Evolutionary conservation across 2,329 filamentous ascomycete genomes (phyloP).

Genomic region (Colletotrichum tanaceti): DNA sequence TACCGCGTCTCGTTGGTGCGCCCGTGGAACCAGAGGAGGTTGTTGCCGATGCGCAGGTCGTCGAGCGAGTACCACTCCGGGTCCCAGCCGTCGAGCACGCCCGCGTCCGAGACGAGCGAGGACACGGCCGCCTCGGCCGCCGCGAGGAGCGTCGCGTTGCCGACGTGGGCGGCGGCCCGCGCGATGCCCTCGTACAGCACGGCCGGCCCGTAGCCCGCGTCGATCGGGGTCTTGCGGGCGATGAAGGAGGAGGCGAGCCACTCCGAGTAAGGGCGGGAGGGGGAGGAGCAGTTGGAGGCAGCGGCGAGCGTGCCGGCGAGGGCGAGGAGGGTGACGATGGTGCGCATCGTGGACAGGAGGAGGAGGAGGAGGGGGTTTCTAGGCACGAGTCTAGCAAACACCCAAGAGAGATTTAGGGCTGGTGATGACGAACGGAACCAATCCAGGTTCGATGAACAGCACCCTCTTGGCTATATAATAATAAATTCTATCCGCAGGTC

Average conservation of each 20-base stretch:
- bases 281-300: slow-evolving; percentile 1
- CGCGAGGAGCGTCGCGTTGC: slow-evolving; percentile 11
- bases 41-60: slow-evolving; percentile 65
- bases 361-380: not conserved
- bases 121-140: slow-evolving; percentile 30
- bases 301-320: slow-evolving; percentile 2
- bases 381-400: not conserved
- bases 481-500: too few relatives aligned
- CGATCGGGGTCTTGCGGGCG: slow-evolving; percentile 17
- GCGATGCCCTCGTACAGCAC: slow-evolving; percentile 35
- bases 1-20: slow-evolving; percentile 60
- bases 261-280: slow-evolving; percentile 19
- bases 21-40: slow-evolving; percentile 62
- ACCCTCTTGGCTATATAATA: not conserved
- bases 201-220: slow-evolving; percentile 27
- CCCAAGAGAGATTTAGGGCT: too few relatives aligned
- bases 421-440: too few relatives aligned
- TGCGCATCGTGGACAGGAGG: slow-evolving; percentile 10
- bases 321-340: not conserved
- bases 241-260: slow-evolving; percentile 37
- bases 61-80: slow-evolving; percentile 62
- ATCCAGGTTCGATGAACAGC: too few relatives aligned
- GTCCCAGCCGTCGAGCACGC: slow-evolving; percentile 60
- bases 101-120: slow-evolving; percentile 47
- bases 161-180: slow-evolving; percentile 19